Evolutionary conservation across 148 eudicot species (phyloP).

Genomic region (Camellia lanceoleosa): DNA sequence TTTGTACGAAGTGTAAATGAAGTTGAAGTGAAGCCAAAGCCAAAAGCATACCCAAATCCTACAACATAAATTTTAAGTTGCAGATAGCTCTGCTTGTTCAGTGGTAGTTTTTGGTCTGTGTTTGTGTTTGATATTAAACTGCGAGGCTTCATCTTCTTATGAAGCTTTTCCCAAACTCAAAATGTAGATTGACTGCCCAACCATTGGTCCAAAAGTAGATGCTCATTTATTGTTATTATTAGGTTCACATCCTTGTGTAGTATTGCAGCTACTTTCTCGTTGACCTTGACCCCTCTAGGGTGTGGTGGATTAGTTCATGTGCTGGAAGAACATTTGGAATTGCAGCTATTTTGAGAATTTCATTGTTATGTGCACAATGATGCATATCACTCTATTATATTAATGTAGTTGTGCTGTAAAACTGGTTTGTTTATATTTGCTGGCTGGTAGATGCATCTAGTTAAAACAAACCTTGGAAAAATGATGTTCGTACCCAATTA

Average conservation of each 20-base stretch:
- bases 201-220: background rate
- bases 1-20: slow-evolving; percentile 84
- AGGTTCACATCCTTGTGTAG: background rate
- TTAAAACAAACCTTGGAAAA: background rate
- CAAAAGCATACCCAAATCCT: slow-evolving; percentile 70
- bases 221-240: background rate
- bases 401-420: too few species aligned
- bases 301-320: background rate
- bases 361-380: too few species aligned
- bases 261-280: background rate
- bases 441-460: background rate
- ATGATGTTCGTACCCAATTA: background rate
- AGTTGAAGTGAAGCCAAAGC: slow-evolving; percentile 96
- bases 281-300: background rate
- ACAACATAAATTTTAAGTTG: slow-evolving; percentile 36
- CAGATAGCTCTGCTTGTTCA: background rate
- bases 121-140: background rate
- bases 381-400: too few species aligned
- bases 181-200: too few species aligned
- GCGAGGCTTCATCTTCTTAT: background rate
- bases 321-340: background rate
- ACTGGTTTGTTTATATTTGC: background rate
- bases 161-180: too few species aligned
- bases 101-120: background rate
- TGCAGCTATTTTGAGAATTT: background rate